Evolutionary conservation across 148 eudicot genomes (phyloP), one percentile per base, ranked within the genome.

Genomic region (Fagopyrum homotropicum): DNA sequence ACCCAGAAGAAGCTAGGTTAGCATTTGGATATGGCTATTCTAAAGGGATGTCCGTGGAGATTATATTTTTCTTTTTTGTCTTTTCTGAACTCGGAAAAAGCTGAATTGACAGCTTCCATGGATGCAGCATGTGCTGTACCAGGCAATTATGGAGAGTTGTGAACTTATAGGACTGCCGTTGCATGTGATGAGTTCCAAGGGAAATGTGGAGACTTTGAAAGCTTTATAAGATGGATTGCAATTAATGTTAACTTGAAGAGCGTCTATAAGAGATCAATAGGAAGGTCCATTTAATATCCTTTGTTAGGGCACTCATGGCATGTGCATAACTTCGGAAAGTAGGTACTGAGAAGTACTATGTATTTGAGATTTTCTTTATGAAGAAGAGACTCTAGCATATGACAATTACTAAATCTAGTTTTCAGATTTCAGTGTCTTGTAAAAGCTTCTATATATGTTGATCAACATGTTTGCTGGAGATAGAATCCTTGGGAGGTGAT

Each of bases 301-400:
- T 66, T 40, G 69, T 30, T 15, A 11, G n/a, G 17, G 10, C 45
- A 8, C 35, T 14, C 22, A 12, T 6, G 64, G 5, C 45, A 29
- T 40, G 46, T 66, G 71, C 17, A 40, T 66, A 66, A 35, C 2
- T 5, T 66, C 43, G 8, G 46, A 43, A 40, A 12, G 68, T 61
- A 61, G 68, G 17, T 66, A 15, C n/a, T 64, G 70, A 64, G 70
- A 64, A 64, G 7, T 66, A 66, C 22, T 40, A 66, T 14, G 71
- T 66, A 35, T 46, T 29, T 45, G 35, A 15, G 55, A 7, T 72
- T 71, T 72, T 46, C 74, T 35, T 5, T 66, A 66, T 35, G 40
- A 35, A 35, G 16, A 1, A 6, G 9, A 43, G 4, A 40, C 17
- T 66, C 10, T 66, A 59, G 46, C 9, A 66, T 35, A 26, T 29